These are phyloP conservation scores for Trichoderma asperellum DNA, from an alignment of 2,329 filamentous ascomycete species.

Conservation along the genomic window DNA sequence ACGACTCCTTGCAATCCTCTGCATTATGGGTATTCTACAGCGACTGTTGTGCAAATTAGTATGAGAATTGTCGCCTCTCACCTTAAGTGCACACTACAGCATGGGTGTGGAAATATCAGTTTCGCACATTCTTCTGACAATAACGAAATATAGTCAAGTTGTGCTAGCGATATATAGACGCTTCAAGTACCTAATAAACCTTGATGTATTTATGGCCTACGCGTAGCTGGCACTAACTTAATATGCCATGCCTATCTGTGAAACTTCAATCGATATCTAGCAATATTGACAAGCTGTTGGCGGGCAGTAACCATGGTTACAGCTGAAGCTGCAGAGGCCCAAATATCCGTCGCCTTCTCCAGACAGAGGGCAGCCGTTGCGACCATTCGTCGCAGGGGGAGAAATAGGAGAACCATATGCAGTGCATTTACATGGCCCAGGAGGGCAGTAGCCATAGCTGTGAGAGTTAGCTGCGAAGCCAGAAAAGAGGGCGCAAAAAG, in stretches of 20 bases:
- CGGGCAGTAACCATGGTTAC: constrained; percentile 47
- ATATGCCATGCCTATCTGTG: background rate
- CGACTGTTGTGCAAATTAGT: too few relatives aligned
- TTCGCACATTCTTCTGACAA: background rate
- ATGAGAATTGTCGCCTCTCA: too few relatives aligned
- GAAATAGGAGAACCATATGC: constrained; percentile 39
- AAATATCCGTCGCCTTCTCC: constrained; percentile 45
- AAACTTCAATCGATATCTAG: background rate
- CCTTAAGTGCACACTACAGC: background rate
- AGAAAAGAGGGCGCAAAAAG: background rate
- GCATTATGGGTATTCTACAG: too few relatives aligned
- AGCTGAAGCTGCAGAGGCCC: constrained; percentile 53
- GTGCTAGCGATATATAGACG: background rate
- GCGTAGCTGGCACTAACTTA: too few relatives aligned
- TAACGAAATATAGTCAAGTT: background rate
- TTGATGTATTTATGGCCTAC: background rate
- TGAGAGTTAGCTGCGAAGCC: background rate
- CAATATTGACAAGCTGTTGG: constrained; percentile 36
- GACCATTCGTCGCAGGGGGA: constrained; percentile 36
- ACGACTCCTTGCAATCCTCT: too few relatives aligned
- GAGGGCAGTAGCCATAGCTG: constrained; percentile 40
- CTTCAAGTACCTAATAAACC: background rate
- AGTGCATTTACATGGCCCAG: constrained; percentile 42
- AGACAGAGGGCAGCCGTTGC: constrained; percentile 41
- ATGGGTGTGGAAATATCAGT: background rate